Evolutionary conservation across 2,329 filamentous ascomycete genomes (phyloP).

Genomic region (Nothophaeocryptopus gaeumannii): DNA sequence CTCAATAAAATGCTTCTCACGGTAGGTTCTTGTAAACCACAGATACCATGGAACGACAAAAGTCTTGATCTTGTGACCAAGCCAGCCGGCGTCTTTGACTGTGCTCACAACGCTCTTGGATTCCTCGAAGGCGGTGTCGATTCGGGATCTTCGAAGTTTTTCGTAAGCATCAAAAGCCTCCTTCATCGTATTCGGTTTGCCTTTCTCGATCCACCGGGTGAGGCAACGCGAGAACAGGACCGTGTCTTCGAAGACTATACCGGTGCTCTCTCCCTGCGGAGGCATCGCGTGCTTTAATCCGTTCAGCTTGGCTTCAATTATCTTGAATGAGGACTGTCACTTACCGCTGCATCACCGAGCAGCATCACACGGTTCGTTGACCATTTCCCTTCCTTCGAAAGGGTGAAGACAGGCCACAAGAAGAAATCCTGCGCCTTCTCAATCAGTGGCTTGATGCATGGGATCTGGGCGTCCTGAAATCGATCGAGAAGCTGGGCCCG

Average conservation of each 20-base stretch:
- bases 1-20: conserved; percentile 47
- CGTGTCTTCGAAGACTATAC: conserved; percentile 54
- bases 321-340: conserved; percentile 12
- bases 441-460: conserved; percentile 40
- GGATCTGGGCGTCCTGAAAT: conserved; percentile 41
- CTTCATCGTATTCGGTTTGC: conserved; percentile 37
- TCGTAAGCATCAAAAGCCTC: conserved; percentile 50
- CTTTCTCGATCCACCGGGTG: conserved; percentile 43
- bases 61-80: conserved; percentile 46
- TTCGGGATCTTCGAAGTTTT: conserved; percentile 43
- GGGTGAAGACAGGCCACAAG: conserved; percentile 48
- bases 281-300: conserved; percentile 46
- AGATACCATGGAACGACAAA: conserved; percentile 48
- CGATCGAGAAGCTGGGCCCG: conserved; percentile 41
- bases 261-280: conserved; percentile 51
- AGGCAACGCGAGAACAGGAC: conserved; percentile 48
- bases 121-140: conserved; percentile 48
- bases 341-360: conserved; percentile 45
- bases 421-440: conserved; percentile 43
- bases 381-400: conserved; percentile 45
- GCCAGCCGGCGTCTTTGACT: conserved; percentile 45
- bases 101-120: conserved; percentile 46
- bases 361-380: conserved; percentile 44
- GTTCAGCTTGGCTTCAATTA: neutral
- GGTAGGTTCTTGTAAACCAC: conserved; percentile 42